A percentile compares a stretch with the other conserved stretches of the same genome.
phyloP scores from a whole-genome alignment of 2,329 filamentous ascomycete species.

The Sordariomycetes sp. region DNA sequence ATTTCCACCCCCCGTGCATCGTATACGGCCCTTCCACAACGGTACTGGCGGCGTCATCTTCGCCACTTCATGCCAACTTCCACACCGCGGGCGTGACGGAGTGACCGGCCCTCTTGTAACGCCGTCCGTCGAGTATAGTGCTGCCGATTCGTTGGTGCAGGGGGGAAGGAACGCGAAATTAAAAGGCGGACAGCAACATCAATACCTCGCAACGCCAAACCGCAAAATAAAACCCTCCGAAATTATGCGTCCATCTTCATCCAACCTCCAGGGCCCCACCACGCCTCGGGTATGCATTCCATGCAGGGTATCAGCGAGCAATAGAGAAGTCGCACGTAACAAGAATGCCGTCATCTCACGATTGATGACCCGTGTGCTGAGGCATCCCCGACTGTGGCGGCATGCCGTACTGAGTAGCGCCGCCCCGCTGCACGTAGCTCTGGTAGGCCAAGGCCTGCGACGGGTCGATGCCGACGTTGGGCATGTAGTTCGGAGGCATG shows the following conservation, averaged over 20 bases:
- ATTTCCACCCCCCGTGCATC: neutral
- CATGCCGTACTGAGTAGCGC: conserved; percentile 62
- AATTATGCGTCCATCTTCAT: conserved; percentile 17
- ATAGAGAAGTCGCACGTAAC: conserved; percentile 17
- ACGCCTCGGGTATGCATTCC: conserved; percentile 37
- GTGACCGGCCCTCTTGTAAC: neutral
- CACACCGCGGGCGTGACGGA: neutral
- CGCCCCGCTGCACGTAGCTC: conserved; percentile 67
- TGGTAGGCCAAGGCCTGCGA: conserved; percentile 76
- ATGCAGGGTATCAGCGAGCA: conserved; percentile 47
- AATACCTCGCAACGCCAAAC: conserved; percentile 31
- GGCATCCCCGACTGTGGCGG: conserved; percentile 68
- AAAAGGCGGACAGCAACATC: conserved; percentile 16
- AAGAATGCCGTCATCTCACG: conserved; percentile 33
- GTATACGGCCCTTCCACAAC: neutral
- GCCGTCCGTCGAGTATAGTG: neutral
- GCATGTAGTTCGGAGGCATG: conserved; percentile 54
- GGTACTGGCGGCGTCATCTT: neutral
- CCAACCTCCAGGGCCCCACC: conserved; percentile 11
- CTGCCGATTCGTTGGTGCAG: neutral
- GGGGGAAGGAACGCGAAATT: conserved; percentile 10
- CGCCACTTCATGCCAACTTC: neutral
- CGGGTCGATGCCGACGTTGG: conserved; percentile 58
- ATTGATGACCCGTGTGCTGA: conserved; percentile 72
- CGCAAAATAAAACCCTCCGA: conserved; percentile 26